phyloP scores from a whole-genome alignment of 75 land plant genomes.

The Sequoia sempervirens region DNA sequence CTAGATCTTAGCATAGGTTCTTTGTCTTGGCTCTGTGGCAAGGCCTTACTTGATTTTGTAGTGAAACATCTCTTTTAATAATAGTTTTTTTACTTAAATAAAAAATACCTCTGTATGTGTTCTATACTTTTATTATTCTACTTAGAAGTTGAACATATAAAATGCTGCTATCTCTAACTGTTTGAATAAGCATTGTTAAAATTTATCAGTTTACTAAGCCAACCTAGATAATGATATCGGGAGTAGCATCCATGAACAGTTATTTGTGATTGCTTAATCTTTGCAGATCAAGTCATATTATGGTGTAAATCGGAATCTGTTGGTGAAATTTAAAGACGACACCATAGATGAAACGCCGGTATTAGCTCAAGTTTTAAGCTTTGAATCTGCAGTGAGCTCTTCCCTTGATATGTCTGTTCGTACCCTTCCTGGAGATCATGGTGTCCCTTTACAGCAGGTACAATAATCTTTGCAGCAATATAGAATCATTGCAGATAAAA shows the following conservation, averaged over 20 bases:
- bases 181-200: neutral
- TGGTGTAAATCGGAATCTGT: constrained; percentile 81
- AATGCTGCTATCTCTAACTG: neutral
- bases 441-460: constrained; percentile 88
- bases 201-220: neutral
- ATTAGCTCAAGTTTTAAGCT: constrained; percentile 69
- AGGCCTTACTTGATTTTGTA: neutral
- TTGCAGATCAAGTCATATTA: constrained; percentile 86
- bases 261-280: constrained; percentile 2
- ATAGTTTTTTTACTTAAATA: neutral
- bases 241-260: neutral
- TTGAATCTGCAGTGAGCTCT: constrained; percentile 81
- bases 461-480: neutral
- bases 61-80: neutral
- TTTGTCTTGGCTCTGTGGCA: neutral
- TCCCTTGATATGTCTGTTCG: constrained; percentile 86
- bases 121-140: neutral
- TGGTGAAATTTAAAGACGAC: constrained; percentile 90
- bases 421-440: constrained; percentile 84
- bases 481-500: neutral
- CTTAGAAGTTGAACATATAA: neutral
- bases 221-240: neutral
- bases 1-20: neutral
- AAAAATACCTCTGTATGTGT: neutral
- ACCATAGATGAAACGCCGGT: constrained; percentile 82